Evolutionary conservation across 2,329 filamentous ascomycete genomes (phyloP).

Genomic region (Cadophora sp.): DNA sequence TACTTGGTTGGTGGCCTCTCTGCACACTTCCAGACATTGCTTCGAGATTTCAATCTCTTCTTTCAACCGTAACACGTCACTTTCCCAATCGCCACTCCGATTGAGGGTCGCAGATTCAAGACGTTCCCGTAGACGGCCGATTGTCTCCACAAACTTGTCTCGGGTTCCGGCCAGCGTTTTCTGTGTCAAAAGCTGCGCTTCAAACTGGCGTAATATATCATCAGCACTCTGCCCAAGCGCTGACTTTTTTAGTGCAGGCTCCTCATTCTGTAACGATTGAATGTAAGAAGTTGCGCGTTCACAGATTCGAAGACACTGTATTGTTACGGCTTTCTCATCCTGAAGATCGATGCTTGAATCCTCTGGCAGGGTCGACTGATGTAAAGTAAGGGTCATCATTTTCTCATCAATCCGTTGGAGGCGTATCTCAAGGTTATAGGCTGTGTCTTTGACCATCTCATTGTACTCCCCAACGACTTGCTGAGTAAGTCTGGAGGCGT

Average conservation of each 20-base stretch:
- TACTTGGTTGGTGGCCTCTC: constrained; percentile 40
- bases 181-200: constrained; percentile 46
- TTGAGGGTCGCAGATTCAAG: constrained; percentile 40
- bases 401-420: constrained; percentile 49
- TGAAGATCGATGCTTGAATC: constrained; percentile 44
- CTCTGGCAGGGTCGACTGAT: constrained; percentile 33
- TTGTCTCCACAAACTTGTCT: constrained; percentile 45
- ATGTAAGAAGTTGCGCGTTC: constrained; percentile 48
- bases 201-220: constrained; percentile 38
- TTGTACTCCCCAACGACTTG: constrained; percentile 47
- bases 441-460: constrained; percentile 49
- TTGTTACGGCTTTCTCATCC: constrained; percentile 48
- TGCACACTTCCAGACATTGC: constrained; percentile 50
- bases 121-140: constrained; percentile 46
- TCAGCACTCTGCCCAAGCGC: constrained; percentile 23
- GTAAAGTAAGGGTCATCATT: constrained; percentile 32
- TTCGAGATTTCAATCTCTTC: constrained; percentile 47
- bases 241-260: constrained; percentile 39
- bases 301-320: constrained; percentile 50
- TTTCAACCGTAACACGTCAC: constrained; percentile 44
- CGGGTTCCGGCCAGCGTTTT: constrained; percentile 45
- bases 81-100: constrained; percentile 35
- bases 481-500: constrained; percentile 44
- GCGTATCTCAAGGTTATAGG: constrained; percentile 46
- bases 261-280: constrained; percentile 43